phyloP scores from a whole-genome alignment of 768 basidiomycete genomes.

The Rubroboletus pulcherrimus region DNA sequence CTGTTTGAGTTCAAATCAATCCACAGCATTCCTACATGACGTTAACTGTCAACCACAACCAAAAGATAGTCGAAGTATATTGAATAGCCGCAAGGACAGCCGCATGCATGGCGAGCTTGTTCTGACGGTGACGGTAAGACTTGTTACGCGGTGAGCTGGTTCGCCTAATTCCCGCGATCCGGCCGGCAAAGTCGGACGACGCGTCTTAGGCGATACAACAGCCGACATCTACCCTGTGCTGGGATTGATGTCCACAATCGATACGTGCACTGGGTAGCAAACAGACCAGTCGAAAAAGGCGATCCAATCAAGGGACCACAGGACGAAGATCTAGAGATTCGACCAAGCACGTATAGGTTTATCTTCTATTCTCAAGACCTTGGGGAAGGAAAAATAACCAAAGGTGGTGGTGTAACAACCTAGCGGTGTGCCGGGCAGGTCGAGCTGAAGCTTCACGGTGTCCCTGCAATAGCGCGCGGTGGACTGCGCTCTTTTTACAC shows the following conservation, averaged over 20 bases:
- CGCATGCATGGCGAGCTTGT: neutral
- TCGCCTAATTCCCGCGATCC: too few species aligned
- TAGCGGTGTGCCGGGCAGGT: neutral
- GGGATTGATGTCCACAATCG: neutral
- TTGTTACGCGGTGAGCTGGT: neutral
- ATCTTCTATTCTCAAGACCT: neutral
- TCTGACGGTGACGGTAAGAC: too few species aligned
- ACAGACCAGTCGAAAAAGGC: neutral
- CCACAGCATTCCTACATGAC: neutral
- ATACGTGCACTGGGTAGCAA: slow-evolving; percentile 1
- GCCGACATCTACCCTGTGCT: neutral
- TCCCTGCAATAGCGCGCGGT: neutral
- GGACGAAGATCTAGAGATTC: neutral
- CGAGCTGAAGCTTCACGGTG: neutral
- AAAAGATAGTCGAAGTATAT: neutral
- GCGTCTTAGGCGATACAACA: too few species aligned
- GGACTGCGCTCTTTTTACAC: neutral
- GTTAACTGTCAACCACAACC: neutral
- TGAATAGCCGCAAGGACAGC: neutral
- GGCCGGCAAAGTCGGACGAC: neutral
- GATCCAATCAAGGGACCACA: neutral
- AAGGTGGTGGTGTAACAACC: neutral
- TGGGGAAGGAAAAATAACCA: too few species aligned
- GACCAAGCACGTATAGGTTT: neutral
- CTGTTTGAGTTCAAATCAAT: neutral